phyloP scores from a whole-genome alignment of 2,329 filamentous ascomycete species.

The Phaeosphaeria sp. region DNA sequence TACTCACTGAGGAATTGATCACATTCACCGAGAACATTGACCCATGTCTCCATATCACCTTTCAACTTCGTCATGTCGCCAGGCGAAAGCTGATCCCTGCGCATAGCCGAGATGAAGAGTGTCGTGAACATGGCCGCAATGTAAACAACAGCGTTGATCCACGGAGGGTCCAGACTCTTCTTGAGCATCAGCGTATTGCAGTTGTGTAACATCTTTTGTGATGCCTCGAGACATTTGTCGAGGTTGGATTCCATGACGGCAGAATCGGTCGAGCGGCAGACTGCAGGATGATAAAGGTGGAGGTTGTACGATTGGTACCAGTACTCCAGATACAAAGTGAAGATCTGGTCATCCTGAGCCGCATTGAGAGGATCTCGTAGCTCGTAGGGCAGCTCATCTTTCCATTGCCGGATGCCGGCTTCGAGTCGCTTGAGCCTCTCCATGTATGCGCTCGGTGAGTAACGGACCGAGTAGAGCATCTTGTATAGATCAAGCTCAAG shows the following conservation, averaged over 20 bases:
- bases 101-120: slow-evolving; percentile 73
- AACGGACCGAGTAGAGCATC: slow-evolving; percentile 75
- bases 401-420: slow-evolving; percentile 67
- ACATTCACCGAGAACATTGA: slow-evolving; percentile 71
- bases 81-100: slow-evolving; percentile 65
- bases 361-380: slow-evolving; percentile 59
- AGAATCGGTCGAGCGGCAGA: slow-evolving; percentile 60
- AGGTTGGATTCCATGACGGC: slow-evolving; percentile 65
- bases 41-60: slow-evolving; percentile 73
- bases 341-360: slow-evolving; percentile 56
- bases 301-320: slow-evolving; percentile 59
- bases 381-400: slow-evolving; percentile 68
- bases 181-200: slow-evolving; percentile 66
- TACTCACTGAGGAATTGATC: slow-evolving; percentile 70
- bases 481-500: slow-evolving; percentile 77
- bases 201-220: slow-evolving; percentile 68
- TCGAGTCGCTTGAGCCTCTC: slow-evolving; percentile 71
- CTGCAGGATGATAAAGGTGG: slow-evolving; percentile 60
- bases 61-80: slow-evolving; percentile 67
- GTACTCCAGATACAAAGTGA: slow-evolving; percentile 57
- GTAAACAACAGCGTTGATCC: slow-evolving; percentile 77
- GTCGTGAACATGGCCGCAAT: slow-evolving; percentile 76
- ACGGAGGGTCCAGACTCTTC: slow-evolving; percentile 77
- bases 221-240: slow-evolving; percentile 68
- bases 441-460: slow-evolving; percentile 69